These are phyloP conservation scores for Nymphaea thermarum DNA, from an alignment of 164 flowering plant species.

Conservation along the genomic window DNA sequence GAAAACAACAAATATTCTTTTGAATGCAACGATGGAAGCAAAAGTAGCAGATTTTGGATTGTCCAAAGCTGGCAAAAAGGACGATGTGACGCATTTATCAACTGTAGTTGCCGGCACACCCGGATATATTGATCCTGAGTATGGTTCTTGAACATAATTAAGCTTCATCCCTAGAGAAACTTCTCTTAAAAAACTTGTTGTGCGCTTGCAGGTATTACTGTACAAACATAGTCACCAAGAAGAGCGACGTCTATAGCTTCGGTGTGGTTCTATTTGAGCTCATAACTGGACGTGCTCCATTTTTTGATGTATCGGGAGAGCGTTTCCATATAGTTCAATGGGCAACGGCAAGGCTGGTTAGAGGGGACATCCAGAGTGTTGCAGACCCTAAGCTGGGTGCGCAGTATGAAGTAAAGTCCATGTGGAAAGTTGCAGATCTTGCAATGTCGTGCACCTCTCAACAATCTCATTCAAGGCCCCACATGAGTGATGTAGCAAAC, in stretches of 20 bases:
- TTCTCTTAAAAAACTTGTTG: too few relatives aligned
- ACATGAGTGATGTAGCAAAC: constrained; percentile 20
- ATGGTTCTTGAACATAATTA: too few relatives aligned
- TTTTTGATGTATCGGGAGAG: constrained; percentile 3
- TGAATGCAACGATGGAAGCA: neutral
- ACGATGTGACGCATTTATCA: neutral
- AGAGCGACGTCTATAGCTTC: constrained; percentile 47
- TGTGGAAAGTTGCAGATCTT: constrained; percentile 33
- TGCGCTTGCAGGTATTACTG: constrained; percentile 15
- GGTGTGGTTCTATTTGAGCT: constrained; percentile 43
- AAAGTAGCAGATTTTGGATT: neutral
- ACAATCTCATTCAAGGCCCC: constrained; percentile 20
- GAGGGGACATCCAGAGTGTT: constrained; percentile 22
- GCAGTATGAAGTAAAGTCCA: constrained; percentile 21
- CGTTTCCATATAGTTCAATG: constrained; percentile 19
- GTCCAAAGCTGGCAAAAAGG: neutral
- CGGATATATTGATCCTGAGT: neutral
- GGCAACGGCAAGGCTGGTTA: constrained; percentile 18
- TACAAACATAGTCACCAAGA: constrained; percentile 23
- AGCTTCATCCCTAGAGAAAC: too few relatives aligned
- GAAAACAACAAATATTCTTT: neutral
- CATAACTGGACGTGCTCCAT: constrained; percentile 26
- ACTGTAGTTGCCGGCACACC: neutral
- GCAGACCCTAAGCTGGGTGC: constrained; percentile 30
- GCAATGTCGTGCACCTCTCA: constrained; percentile 32